Percentiles rank a stretch among this genome's conserved stretches.
Conservation (phyloP, 225 moss, liverwort and hornwort species). For the Thuidium tamariscinum region DNA sequence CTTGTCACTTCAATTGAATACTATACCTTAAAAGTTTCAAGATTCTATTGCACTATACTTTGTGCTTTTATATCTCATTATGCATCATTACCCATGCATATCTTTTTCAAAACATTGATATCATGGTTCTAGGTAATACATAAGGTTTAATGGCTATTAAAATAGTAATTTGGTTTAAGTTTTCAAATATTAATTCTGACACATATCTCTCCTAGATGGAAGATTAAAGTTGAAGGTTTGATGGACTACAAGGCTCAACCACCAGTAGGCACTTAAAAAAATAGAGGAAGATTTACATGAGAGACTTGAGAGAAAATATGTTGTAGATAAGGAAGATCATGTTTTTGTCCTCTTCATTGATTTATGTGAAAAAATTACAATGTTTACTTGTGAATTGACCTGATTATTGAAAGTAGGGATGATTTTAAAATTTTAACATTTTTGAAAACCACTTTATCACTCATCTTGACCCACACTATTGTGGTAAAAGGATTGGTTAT, state of each 20-base stretch:
- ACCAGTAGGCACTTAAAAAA: background rate
- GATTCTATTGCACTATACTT: fast-evolving
- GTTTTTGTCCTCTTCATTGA: background rate
- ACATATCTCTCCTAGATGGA: background rate
- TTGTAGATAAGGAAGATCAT: background rate
- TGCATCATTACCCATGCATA: fast-evolving
- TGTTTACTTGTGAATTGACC: too few species aligned
- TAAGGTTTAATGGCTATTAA: fast-evolving
- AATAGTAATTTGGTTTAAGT: background rate
- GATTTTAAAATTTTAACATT: background rate
- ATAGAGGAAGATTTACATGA: background rate
- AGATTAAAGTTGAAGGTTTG: background rate
- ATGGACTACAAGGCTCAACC: fast-evolving
- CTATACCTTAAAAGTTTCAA: background rate
- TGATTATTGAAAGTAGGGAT: background rate
- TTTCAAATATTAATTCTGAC: background rate
- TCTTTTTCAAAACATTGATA: background rate
- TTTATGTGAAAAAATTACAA: background rate
- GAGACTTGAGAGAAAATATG: background rate
- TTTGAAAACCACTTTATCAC: background rate
- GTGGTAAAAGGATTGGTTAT: fast-evolving
- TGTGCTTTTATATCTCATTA: too few species aligned
- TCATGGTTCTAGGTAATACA: fast-evolving
- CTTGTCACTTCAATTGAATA: background rate
- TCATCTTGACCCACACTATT: background rate